phyloP scores from a whole-genome alignment of 2,329 filamentous ascomycete species.

The Sporothrix euskadiensis region DNA sequence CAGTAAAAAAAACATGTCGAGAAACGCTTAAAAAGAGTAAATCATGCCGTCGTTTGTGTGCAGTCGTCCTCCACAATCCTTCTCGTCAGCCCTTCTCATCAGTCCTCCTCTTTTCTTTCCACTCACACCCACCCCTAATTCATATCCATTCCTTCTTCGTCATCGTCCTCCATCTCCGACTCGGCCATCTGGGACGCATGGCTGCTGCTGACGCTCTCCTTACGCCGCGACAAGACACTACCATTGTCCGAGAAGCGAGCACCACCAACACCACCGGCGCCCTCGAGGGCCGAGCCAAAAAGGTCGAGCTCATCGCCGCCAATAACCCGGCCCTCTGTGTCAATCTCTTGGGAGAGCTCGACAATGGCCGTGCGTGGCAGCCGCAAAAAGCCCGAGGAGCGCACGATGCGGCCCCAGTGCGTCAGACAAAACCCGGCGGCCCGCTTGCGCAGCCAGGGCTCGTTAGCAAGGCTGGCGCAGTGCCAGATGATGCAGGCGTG shows the following conservation, averaged over 20 bases:
- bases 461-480: conserved; percentile 81
- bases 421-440: conserved; percentile 86
- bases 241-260: conserved; percentile 46
- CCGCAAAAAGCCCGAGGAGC: conserved; percentile 81
- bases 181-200: conserved; percentile 59
- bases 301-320: conserved; percentile 77
- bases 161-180: conserved; percentile 48
- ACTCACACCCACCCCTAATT: conserved; percentile 26
- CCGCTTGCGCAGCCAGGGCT: conserved; percentile 89
- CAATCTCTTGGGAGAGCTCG: conserved; percentile 89
- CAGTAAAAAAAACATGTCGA: neutral
- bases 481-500: conserved; percentile 97
- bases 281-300: conserved; percentile 51
- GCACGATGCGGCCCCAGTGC: conserved; percentile 92
- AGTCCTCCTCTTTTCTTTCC: neutral
- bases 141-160: conserved; percentile 35
- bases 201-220: conserved; percentile 63
- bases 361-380: conserved; percentile 78
- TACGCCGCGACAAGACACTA: conserved; percentile 47
- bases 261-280: conserved; percentile 40
- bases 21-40: neutral
- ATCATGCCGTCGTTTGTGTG: conserved; percentile 15
- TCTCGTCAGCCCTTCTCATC: neutral
- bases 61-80: neutral
- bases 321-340: conserved; percentile 87